A percentile compares a stretch with the other conserved stretches of the same genome.
phyloP scores from a whole-genome alignment of 305 asterid species.

The Rubia balearica region DNA sequence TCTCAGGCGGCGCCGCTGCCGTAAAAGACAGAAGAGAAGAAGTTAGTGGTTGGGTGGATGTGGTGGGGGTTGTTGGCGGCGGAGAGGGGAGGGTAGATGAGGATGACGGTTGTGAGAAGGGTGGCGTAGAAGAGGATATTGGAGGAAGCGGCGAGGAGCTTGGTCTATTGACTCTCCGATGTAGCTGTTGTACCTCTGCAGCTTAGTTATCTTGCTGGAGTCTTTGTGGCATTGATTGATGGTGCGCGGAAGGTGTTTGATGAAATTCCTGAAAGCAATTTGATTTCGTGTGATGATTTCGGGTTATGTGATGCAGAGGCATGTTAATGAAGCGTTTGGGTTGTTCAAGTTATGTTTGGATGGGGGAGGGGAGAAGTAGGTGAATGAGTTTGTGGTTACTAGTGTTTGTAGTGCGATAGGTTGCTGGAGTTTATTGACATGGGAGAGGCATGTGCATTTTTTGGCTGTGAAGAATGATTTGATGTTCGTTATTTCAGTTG shows the following conservation, averaged over 20 bases:
- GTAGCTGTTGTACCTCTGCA: slow-evolving; percentile 78
- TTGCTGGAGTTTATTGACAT: slow-evolving; percentile 29
- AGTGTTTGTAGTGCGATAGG: no score
- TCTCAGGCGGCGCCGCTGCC: slow-evolving; percentile 70
- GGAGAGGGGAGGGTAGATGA: slow-evolving; percentile 58
- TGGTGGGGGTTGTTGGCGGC: slow-evolving; percentile 19
- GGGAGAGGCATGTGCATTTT: slow-evolving; percentile 64
- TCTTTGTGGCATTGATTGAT: slow-evolving; percentile 14
- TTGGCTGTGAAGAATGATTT: slow-evolving; percentile 49
- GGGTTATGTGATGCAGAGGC: no score
- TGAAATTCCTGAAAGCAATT: no score
- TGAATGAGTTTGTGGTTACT: no score
- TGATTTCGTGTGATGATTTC: no score
- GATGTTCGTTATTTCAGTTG: slow-evolving; percentile 44
- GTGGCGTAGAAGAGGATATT: slow-evolving; percentile 66
- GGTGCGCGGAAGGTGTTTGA: no score
- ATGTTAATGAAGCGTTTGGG: no score
- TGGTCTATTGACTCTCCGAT: slow-evolving; percentile 74
- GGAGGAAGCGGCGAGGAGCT: slow-evolving; percentile 76
- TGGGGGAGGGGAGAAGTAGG: no score
- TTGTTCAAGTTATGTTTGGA: no score
- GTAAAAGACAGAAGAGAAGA: slow-evolving; percentile 67
- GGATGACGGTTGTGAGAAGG: slow-evolving; percentile 61
- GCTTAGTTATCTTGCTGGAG: slow-evolving; percentile 59
- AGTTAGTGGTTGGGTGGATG: slow-evolving; percentile 41